These are phyloP conservation scores for Brasenia schreberi DNA, from an alignment of 164 flowering plant species.

Conservation along the genomic window DNA sequence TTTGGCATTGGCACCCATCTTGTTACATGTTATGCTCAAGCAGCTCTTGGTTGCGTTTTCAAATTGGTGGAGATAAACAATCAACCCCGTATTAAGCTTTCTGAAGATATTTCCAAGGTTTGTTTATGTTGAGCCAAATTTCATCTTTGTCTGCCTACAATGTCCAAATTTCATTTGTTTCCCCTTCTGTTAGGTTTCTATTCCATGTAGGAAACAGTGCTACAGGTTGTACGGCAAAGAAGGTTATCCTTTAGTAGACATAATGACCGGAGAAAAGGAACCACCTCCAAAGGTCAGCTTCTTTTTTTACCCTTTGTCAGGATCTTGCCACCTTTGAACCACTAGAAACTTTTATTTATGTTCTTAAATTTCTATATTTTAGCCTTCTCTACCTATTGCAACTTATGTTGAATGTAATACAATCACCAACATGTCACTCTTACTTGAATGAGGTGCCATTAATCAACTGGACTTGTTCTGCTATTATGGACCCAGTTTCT, in stretches of 20 bases:
- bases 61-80: slow-evolving; percentile 93
- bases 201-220: slow-evolving; percentile 88
- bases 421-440: no score
- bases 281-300: slow-evolving; percentile 81
- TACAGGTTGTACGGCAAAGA: slow-evolving; percentile 90
- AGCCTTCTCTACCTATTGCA: no score
- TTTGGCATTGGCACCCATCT: slow-evolving; percentile 94
- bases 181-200: slow-evolving; percentile 58
- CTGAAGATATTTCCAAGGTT: slow-evolving; percentile 99
- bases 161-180: not conserved
- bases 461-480: no score
- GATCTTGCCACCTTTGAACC: no score
- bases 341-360: no score
- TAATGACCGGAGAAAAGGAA: slow-evolving; percentile 94
- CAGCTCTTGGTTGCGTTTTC: slow-evolving; percentile 97
- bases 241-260: slow-evolving; percentile 92
- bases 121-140: slow-evolving; percentile 6
- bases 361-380: no score
- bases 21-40: slow-evolving; percentile 96
- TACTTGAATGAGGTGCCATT: no score
- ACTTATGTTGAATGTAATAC: no score
- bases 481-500: no score
- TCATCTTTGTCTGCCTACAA: not conserved
- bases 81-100: slow-evolving; percentile 93
- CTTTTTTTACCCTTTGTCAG: slow-evolving; percentile 1